Base-by-base conservation (phyloP, 2,329 filamentous ascomycete genomes). In the Scytalidium sp. region DNA sequence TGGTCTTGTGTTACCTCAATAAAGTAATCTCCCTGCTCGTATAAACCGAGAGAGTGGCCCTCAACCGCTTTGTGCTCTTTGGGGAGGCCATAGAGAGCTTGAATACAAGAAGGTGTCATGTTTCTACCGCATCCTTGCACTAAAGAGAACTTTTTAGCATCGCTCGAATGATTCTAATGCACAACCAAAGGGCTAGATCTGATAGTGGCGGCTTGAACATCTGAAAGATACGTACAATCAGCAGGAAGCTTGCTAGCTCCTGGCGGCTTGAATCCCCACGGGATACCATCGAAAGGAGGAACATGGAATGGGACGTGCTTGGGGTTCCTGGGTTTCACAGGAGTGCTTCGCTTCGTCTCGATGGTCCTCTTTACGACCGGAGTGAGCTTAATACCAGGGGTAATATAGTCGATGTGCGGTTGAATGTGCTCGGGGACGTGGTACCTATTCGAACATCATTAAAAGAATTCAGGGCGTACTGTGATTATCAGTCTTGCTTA, bases 351-450 rank as follows among this genome's bases (percentile, higher is more conserved):
- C 43, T 52, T 55, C 19, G 25, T 39, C 40, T 56, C 51, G 32
- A 36, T n/a, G 15, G 32, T 15, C 17, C 32, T n/a, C 47, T 54
- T 57, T 2, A 50, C 41, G 4, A 54, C 49, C 5, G 49, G 47
- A 25, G 32, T 36, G 17, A 60, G 45, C 46, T 59, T 61, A 36
- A 58, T 53, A 8, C 61, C 63, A 5, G 64, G 63, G 15, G 62
- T 61, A 9, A 66, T 57, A 23, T 65, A 62, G 47, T 66, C 63
- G 3, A 64, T 47, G 43, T 64, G 60, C 19, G 55, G 44, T 47
- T 60, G 55, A 7, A 64, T 43, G 46, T 60, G 50, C n/a, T 53
- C 47, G 10, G 62, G 63, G 22, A 64, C 60, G 49, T 70, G 68
- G 55, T 75, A 74, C 32, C 60, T 60, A 25, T 19, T n/a, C 9